Evolutionary conservation across 148 eudicot species (phyloP).

Genomic region (Camellia japonica): DNA sequence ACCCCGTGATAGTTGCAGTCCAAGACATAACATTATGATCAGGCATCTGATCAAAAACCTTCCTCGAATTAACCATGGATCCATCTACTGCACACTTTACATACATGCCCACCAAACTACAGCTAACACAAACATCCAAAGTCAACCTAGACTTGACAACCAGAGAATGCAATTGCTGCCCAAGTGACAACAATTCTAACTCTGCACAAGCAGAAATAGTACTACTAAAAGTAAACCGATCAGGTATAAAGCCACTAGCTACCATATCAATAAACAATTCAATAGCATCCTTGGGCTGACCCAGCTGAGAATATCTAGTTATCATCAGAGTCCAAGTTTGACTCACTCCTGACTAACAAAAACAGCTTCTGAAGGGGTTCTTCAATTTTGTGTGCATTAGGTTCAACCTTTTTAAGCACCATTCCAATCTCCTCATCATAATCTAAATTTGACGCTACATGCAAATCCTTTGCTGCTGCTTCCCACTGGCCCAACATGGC

Average conservation of each 20-base stretch:
- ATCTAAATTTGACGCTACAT: conserved; percentile 62
- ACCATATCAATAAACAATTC: conserved; percentile 55
- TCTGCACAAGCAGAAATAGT: conserved; percentile 55
- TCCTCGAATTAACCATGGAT: conserved; percentile 44
- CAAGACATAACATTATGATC: conserved; percentile 62
- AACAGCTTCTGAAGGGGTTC: no score
- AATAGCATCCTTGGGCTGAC: conserved; percentile 32
- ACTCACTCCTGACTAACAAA: no score
- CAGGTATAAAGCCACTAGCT: conserved; percentile 38
- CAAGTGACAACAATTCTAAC: conserved; percentile 32
- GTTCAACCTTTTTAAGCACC: conserved; percentile 61
- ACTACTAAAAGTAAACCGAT: conserved; percentile 51
- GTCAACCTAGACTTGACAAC: conserved; percentile 41
- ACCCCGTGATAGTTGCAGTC: conserved; percentile 59
- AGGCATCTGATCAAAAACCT: conserved; percentile 44
- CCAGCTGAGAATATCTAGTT: conserved; percentile 52
- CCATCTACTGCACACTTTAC: conserved; percentile 40
- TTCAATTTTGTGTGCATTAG: conserved; percentile 61
- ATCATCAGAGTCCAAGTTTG: conserved; percentile 68
- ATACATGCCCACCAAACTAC: conserved; percentile 68
- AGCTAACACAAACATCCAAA: conserved; percentile 54
- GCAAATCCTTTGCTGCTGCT: conserved; percentile 65
- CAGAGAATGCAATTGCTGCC: conserved; percentile 50
- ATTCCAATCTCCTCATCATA: conserved; percentile 60
- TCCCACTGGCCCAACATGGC: conserved; percentile 75